A percentile compares a stretch with the other conserved stretches of the same genome.
These are phyloP conservation scores for Cordyceps tenuipes DNA, from an alignment of 2,329 filamentous ascomycete genomes.

Conservation along the genomic window DNA sequence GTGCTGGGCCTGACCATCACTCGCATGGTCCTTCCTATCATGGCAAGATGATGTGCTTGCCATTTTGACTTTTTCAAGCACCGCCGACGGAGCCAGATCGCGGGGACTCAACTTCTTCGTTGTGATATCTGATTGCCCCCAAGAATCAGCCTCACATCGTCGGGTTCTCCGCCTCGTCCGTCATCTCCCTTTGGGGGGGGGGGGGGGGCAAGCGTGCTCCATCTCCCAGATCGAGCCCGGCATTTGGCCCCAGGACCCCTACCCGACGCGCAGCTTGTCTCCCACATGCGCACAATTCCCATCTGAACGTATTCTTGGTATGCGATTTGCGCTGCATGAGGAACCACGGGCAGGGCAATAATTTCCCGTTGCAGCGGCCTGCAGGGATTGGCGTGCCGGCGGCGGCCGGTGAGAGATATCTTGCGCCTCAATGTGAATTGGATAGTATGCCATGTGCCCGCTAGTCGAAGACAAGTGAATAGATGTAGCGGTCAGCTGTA, in stretches of 20 bases:
- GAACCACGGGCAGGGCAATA: background rate
- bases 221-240: constrained; percentile 1
- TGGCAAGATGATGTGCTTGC: background rate
- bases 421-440: background rate
- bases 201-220: too few relatives aligned
- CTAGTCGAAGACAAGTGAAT: background rate
- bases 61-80: background rate
- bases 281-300: background rate
- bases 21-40: constrained; percentile 2
- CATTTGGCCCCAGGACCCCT: background rate
- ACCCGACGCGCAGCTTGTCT: background rate
- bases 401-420: background rate
- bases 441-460: background rate
- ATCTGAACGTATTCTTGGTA: background rate
- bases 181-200: background rate
- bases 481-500: background rate
- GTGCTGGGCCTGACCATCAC: background rate
- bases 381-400: background rate
- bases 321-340: background rate
- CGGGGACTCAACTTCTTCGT: background rate
- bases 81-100: background rate
- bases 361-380: background rate
- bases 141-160: background rate
- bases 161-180: background rate
- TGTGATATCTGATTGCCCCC: background rate